Percentiles rank a stretch among this genome's conserved stretches.
Conservation (phyloP, 768 basidiomycete species). For the Kwoniella dejecticola region DNA sequence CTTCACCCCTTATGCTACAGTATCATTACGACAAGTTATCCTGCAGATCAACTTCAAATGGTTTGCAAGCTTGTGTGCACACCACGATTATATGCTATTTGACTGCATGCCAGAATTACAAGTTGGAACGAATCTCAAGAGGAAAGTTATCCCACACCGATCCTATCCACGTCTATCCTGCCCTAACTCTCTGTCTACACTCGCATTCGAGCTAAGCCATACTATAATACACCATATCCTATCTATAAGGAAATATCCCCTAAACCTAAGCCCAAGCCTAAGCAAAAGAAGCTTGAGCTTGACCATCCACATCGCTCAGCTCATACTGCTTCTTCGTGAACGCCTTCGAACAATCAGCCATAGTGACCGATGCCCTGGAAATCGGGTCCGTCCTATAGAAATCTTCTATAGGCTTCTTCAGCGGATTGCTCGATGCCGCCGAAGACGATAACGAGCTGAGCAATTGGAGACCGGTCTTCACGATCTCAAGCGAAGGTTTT, state of each 20-base stretch:
- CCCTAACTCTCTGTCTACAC: no score
- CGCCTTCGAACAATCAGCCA: constrained; percentile 88
- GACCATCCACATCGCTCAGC: constrained; percentile 35
- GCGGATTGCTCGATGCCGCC: constrained; percentile 55
- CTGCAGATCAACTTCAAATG: not conserved
- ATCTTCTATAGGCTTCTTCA: constrained; percentile 81
- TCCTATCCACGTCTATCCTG: no score
- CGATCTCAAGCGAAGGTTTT: constrained; percentile 70
- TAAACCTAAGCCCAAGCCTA: constrained; percentile 9
- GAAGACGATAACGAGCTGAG: constrained; percentile 61
- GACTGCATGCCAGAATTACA: constrained; percentile 15
- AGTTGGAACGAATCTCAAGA: not conserved
- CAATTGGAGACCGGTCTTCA: constrained; percentile 68
- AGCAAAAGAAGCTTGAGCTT: constrained; percentile 45
- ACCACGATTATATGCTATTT: constrained; percentile 8
- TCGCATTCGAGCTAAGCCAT: no score
- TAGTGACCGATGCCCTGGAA: constrained; percentile 88
- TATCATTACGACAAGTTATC: not conserved
- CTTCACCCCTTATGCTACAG: not conserved
- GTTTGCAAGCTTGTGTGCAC: no score
- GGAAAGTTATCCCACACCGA: not conserved
- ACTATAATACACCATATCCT: no score
- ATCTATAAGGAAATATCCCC: no score
- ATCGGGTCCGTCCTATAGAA: constrained; percentile 97
- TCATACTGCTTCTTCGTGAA: constrained; percentile 65